Percentiles rank a stretch among this genome's conserved stretches.
Evolutionary conservation across 78 protist genomes (phyloP).

Genomic region (Protostelium mycophagum): DNA sequence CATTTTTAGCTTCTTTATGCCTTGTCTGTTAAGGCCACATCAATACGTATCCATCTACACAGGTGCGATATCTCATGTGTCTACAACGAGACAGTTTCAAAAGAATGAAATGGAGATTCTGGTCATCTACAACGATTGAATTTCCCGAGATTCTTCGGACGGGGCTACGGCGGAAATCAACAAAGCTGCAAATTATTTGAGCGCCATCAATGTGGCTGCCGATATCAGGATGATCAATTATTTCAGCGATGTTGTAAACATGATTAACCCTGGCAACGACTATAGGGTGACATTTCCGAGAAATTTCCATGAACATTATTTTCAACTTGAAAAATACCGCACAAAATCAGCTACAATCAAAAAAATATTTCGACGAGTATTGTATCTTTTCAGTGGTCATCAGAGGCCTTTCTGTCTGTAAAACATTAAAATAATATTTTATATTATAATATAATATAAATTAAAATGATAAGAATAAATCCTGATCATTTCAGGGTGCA

Average conservation of each 20-base stretch:
- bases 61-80: neutral
- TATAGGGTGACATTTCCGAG: neutral
- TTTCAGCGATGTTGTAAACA: neutral
- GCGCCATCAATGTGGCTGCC: neutral
- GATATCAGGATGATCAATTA: neutral
- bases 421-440: no score
- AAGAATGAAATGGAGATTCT: no score
- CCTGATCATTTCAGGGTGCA: neutral
- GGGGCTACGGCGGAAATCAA: neutral
- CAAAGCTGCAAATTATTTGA: neutral
- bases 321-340: no score
- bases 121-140: no score
- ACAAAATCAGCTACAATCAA: no score
- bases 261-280: neutral
- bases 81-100: no score
- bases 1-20: neutral
- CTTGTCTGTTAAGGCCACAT: neutral
- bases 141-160: neutral
- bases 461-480: no score
- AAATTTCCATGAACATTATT: neutral
- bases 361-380: no score
- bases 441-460: no score
- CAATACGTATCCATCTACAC: neutral
- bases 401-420: no score
- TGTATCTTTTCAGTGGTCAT: no score